A percentile compares a stretch with the other conserved stretches of the same genome.
phyloP scores from a whole-genome alignment of 106 monocot genomes.

The Amphibolis antarctica region DNA sequence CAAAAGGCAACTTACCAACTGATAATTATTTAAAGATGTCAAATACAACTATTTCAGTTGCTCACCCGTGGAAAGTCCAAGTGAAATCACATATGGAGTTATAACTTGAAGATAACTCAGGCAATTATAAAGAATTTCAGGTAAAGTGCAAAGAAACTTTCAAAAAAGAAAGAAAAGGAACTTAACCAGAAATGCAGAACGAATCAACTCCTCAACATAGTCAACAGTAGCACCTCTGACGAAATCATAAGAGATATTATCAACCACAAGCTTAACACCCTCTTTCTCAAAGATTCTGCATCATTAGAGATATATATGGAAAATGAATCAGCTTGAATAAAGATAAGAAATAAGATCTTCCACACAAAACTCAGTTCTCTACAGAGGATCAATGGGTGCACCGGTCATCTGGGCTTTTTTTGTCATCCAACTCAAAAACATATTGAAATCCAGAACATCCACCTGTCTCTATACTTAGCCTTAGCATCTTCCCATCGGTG shows the following conservation, averaged over 20 bases:
- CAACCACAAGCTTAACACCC: slow-evolving; percentile 76
- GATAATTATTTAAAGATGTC: no score
- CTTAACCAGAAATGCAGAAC: slow-evolving; percentile 76
- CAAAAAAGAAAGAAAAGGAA: background rate
- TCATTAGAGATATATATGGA: background rate
- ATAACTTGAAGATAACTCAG: no score
- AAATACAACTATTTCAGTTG: no score
- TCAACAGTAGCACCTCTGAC: slow-evolving; percentile 95
- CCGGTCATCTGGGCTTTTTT: slow-evolving; percentile 79
- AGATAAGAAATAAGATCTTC: background rate
- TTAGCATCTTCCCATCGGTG: slow-evolving; percentile 61
- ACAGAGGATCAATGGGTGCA: slow-evolving; percentile 8
- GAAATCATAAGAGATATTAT: slow-evolving; percentile 88
- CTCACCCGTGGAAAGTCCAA: no score
- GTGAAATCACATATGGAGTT: no score
- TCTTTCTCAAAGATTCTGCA: slow-evolving; percentile 86
- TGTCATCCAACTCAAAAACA: slow-evolving; percentile 67
- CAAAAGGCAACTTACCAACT: no score
- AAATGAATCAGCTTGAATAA: background rate
- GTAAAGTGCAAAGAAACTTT: background rate
- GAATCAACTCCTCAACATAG: slow-evolving; percentile 92
- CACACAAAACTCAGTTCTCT: background rate
- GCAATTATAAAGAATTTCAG: no score
- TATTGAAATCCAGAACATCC: slow-evolving; percentile 99
- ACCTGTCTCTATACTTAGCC: slow-evolving; percentile 85